These are phyloP conservation scores for Exserohilum rostratum DNA, from an alignment of 2,329 filamentous ascomycete genomes.

Conservation along the genomic window DNA sequence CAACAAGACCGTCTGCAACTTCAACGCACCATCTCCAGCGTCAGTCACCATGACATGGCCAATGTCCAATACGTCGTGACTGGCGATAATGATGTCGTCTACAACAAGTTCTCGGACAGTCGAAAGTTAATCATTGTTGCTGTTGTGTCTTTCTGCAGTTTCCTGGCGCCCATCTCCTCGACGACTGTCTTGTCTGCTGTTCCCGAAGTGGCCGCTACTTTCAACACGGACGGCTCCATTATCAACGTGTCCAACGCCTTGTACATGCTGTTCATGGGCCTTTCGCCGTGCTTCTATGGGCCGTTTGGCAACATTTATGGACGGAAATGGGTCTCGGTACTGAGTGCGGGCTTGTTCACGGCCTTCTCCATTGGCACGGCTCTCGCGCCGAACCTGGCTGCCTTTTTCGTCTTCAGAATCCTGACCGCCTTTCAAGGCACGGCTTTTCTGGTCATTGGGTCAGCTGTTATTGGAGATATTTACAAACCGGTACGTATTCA, in stretches of 20 bases:
- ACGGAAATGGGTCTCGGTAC: conserved; percentile 61
- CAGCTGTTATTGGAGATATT: conserved; percentile 69
- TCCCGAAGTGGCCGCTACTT: conserved; percentile 73
- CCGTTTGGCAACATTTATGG: conserved; percentile 64
- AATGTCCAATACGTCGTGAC: conserved; percentile 35
- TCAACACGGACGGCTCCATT: conserved; percentile 68
- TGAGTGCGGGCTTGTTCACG: conserved; percentile 68
- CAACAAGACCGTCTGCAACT: conserved; percentile 32
- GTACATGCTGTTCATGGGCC: conserved; percentile 76
- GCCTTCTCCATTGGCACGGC: conserved; percentile 74
- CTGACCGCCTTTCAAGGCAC: conserved; percentile 78
- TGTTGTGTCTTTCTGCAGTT: conserved; percentile 75
- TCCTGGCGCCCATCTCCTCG: conserved; percentile 75
- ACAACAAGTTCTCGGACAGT: conserved; percentile 65
- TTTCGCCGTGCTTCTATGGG: conserved; percentile 68
- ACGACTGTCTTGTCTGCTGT: conserved; percentile 76
- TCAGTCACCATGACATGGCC: conserved; percentile 44
- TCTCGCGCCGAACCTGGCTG: conserved; percentile 70
- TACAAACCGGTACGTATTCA: conserved; percentile 47
- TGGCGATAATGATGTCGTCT: conserved; percentile 59
- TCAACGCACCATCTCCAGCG: conserved; percentile 39
- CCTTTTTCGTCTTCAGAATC: conserved; percentile 76
- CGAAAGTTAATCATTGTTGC: conserved; percentile 72
- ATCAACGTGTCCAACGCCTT: conserved; percentile 77
- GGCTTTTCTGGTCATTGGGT: conserved; percentile 74